Evolutionary conservation across 106 monocot genomes (phyloP).

Genomic region (Hemerocallis citrina): DNA sequence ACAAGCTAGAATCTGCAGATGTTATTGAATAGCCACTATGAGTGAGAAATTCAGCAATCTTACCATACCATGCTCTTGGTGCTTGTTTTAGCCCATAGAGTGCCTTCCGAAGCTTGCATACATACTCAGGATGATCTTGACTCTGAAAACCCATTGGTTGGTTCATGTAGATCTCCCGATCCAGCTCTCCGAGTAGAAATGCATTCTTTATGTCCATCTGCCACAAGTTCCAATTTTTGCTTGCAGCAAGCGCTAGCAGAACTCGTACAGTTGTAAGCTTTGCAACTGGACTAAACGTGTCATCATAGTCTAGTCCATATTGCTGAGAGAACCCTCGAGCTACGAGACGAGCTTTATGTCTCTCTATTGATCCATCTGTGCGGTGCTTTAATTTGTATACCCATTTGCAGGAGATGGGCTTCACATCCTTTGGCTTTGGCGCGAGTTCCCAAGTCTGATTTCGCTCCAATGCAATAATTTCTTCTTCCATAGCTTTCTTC

Average conservation of each 20-base stretch:
- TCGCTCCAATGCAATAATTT: conserved; percentile 8
- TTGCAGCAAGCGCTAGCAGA: conserved; percentile 10
- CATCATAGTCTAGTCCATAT: conserved; percentile 15
- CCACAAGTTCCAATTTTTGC: conserved; percentile 10
- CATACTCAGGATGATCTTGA: not conserved
- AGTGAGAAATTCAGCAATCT: conserved; percentile 10
- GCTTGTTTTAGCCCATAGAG: conserved; percentile 30
- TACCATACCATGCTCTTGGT: conserved; percentile 25
- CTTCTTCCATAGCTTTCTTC: conserved; percentile 18
- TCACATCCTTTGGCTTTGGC: conserved; percentile 8
- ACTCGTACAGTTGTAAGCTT: conserved; percentile 11
- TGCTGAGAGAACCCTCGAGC: conserved; percentile 15
- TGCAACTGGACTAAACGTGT: conserved; percentile 22
- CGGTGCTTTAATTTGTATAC: conserved; percentile 14
- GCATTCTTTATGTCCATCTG: conserved; percentile 29
- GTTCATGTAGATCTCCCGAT: conserved; percentile 17
- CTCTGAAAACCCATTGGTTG: conserved; percentile 11
- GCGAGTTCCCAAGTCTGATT: conserved; percentile 24
- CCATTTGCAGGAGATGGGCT: conserved; percentile 21
- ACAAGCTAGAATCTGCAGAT: conserved; percentile 18
- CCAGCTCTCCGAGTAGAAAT: conserved; percentile 10
- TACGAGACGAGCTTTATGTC: conserved; percentile 18
- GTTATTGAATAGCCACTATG: not conserved
- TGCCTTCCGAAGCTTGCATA: conserved; percentile 12
- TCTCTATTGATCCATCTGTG: conserved; percentile 8